Base-by-base conservation (phyloP, 371 early-diverging fungal genomes). In the Mortierella sp. region DNA sequence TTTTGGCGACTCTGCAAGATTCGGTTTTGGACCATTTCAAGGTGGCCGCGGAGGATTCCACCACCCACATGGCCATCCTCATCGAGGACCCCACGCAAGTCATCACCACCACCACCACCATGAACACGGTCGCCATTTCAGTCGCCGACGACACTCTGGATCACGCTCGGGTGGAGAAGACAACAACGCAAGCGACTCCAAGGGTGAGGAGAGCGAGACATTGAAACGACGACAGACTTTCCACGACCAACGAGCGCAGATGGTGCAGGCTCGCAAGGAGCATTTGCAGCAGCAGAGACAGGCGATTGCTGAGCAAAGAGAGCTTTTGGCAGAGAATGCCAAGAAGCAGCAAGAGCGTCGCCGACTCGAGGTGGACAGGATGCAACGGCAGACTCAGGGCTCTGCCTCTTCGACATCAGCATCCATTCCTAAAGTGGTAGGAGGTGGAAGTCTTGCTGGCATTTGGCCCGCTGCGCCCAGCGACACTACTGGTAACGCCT, bases 151-250 rank as follows among this genome's bases (percentile, higher is more conserved):
- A 16, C 70, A 70, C 63, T 70, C 70, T 53, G 75, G 75, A 11
- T 59, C 70, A n/a, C 66, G 37, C 15, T 75, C 75, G 2, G 70
- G 55, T 5, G 75, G 70, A 9, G 75, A 74, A 23, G 70, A 53
- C 25, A 53, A 53, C 11, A 63, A 12, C 25, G 50, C 45, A 53
- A 70, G 12, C 44, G 46, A 45, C 7, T 30, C 60, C 4, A 44
- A 62, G 30, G 51, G 46, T 5, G 26, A 43, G 9, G 25, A 23
- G 4, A 68, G 65, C 12, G 75, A 75, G 44, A 60, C 26, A 43
- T 47, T 75, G 65, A 75, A 70, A 50, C 75, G 75, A 21, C 75
- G 75, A 0, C 70, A 69, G 43, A 69, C 69, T 15, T 65, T 62
- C 26, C 69, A 75, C 43, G 75, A 75, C 29, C 69, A 75, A 21